Base-by-base conservation (phyloP, 768 basidiomycete genomes). In the Boletus rubescentipes region DNA sequence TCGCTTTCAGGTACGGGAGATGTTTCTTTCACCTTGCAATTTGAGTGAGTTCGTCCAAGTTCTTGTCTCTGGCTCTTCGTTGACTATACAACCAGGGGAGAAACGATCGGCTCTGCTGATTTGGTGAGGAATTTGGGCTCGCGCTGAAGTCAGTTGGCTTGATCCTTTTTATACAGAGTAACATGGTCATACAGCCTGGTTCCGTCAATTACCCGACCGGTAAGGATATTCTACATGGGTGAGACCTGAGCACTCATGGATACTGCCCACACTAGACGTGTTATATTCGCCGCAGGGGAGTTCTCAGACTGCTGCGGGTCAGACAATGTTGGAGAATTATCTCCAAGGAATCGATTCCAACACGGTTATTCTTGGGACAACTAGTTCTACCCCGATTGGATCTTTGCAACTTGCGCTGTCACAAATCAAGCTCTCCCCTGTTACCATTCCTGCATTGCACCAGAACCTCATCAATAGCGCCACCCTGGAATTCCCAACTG, bases 341-440 rank as follows among this genome's bases (percentile, higher is more conserved):
- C 67, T 90, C n/a, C 82, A 86, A 69, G 87, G 85, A 16, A 58
- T 82, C 30, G 71, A 81, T 54, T 79, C 79, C 8, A 71, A 74
- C 41, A 83, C 82, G 2, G 73, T 74, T 5, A 88, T 90, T 48
- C 60, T 71, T 8, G 87, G 87, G 5, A 75, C 78, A 12, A 75
- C 72, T 1, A 73, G 61, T 36, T 82, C 86, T 4, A 89, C 86
- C 1, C 70, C 75, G 0, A 82, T 89, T 15, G 73, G 73, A 36
- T 88, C 87, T 1, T 70, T 90, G 35, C 77, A 86, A 61, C 65
- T 69, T 12, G 86, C 85, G 1, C 72, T 90, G 44, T 81, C 84
- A 7, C 70, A 82, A 53, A 83, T 89, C 55, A 75, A 70, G 29
- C 69, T 89, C 20, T 75, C 78, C 5, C 82, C 85, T 3, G 83